Percentiles rank a stretch among this genome's conserved stretches.
Conservation (phyloP, 1,139 yeast genomes). For the Geotrichum restrictum region DNA sequence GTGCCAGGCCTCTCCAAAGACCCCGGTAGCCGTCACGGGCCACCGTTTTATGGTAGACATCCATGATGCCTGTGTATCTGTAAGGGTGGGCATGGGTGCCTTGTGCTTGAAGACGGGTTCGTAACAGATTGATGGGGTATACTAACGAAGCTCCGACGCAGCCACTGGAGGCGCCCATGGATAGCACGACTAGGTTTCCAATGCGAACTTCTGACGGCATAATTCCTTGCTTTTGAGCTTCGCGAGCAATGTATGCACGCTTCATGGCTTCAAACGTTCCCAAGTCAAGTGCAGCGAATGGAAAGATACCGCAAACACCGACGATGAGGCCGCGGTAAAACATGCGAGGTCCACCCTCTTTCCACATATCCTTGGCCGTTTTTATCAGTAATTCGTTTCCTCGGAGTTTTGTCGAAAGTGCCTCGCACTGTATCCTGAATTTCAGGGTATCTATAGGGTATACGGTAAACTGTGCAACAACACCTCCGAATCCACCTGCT, state of each 20-base stretch:
- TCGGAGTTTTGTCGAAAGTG: conserved; percentile 38
- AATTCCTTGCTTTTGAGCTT: conserved; percentile 49
- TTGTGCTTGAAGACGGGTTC: conserved; percentile 95
- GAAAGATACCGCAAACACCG: conserved; percentile 92
- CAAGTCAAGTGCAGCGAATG: conserved; percentile 91
- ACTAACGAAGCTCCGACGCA: conserved; percentile 93
- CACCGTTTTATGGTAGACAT: conserved; percentile 72
- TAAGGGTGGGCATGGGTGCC: conserved; percentile 96
- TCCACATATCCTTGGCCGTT: conserved; percentile 74
- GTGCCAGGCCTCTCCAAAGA: conserved; percentile 84
- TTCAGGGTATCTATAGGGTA: conserved; percentile 96
- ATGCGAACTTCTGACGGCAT: conserved; percentile 57
- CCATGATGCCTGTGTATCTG: conserved; percentile 74
- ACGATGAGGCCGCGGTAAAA: conserved; percentile 85
- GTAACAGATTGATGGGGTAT: conserved; percentile 80
- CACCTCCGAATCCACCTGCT: conserved; percentile 96
- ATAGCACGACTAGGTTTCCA: conserved; percentile 74
- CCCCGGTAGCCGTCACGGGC: conserved; percentile 86
- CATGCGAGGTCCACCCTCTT: conserved; percentile 69
- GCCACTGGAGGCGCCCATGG: conserved; percentile 93
- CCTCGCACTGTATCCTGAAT: conserved; percentile 50
- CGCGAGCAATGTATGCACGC: conserved; percentile 62
- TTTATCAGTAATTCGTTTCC: conserved; percentile 59
- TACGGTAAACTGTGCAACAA: conserved; percentile 82
- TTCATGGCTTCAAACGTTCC: conserved; percentile 90